Base-by-base conservation (phyloP, 2,329 filamentous ascomycete genomes). In the Calonectria hawksworthii region DNA sequence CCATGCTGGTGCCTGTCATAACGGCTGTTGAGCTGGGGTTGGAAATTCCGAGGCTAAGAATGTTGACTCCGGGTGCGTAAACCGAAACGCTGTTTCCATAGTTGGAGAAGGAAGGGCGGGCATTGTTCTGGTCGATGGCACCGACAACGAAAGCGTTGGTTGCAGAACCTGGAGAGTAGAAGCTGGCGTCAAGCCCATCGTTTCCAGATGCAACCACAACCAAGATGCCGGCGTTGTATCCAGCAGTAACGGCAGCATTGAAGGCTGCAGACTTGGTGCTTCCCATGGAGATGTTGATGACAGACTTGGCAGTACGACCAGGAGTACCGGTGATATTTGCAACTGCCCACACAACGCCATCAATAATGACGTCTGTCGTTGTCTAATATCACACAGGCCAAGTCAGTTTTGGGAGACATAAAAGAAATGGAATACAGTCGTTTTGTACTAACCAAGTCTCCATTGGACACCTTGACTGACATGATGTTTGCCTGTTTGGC, bases 271-370 rank as follows among this genome's bases (percentile, higher is more conserved):
- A 63, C 28, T 63, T 63, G 8, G 34, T 11, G n/a, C 56, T 63
- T 63, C 56, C 56, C 56, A 63, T 63, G 36, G 56, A 63, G n/a
- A 63, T 41, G 23, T 63, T 63, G 34, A 63, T 63, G 23, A 63
- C 36, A 21, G 56, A 63, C 32, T 63, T 63, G 26, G 56, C 56
- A 21, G 56, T 38, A 16, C 56, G 56, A 11, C 56, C 56, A 7
- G 56, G 56, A 14, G 56, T 63, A 18, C 26, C 26, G 56, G 56
- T 63, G 23, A 63, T 63, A n/a, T 63, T 63, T 16, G 56, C 13
- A 63, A 41, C 56, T 18, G 56, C 56, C 56, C 56, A 63, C 36
- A 41, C 34, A 41, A 63, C 1, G 4, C 56, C 56, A 26, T 63
- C 56, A 28, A 63, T 30, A 23, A 63, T 63, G 56, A 63, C 56